Base-by-base conservation (phyloP, 1,284 basidiomycete genomes). In the Melampsora larici-populina region DNA sequence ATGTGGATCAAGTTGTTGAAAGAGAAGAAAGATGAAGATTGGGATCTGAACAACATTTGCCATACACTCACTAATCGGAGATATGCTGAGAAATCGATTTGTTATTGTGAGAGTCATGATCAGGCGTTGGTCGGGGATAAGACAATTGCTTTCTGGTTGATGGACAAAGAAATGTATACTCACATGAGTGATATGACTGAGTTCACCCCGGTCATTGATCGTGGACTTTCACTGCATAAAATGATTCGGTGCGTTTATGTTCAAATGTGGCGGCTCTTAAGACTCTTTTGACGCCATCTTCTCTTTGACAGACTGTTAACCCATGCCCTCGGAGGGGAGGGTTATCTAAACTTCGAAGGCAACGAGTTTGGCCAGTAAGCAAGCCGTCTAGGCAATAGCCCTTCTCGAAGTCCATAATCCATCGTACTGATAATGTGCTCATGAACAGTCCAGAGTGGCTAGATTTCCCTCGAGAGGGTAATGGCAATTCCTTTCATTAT, bases 1-100 rank as follows among this genome's bases (percentile, higher is more conserved):
- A 98, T 97, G 94, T 99, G 94, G 94, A 99, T 99, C 87, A 98
- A 99, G 85, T 87, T 98, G 31, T 88, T 98, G 81, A 99, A 99
- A 84, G 96, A 99, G 85, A 90, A 89, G 83, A 81, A 84, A 4
- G 96, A 99, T 83, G 89, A 92, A 80, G 88, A 91, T 64, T 99
- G 96, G 96, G 88, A 96, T 74, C 87, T 99, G 81, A 89, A 87
- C 78, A 89, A 91, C 84, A 95, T 99, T 80, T 90, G 91, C 31
- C 91, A 92, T 83, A 98, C 94, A 2, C 86, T 99, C 78, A 94
- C 89, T 33, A 97, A 99, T 84, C 88, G 96, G 78, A 88, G 96
- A 40, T 87, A 95, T 82, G 87, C 90, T 55, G 96, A 99, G 86
- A 94, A 91, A 85, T 94, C 91, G 79, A 90, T 99, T 70, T 92